Evolutionary conservation across 1,284 basidiomycete genomes (phyloP).

Genomic region (Leccinum subrobustum): DNA sequence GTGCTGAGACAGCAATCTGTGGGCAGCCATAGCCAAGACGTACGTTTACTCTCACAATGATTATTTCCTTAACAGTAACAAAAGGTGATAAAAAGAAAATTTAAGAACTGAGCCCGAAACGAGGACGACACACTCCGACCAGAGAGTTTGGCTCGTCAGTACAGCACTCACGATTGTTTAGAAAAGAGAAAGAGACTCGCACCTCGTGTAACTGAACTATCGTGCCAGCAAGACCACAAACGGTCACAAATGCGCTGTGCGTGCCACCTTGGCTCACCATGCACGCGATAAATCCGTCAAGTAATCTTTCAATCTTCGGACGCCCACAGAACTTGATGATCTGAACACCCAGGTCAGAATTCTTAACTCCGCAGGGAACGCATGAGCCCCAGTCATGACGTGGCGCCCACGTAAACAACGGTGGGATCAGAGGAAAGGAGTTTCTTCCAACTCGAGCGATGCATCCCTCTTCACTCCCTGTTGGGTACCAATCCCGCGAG

Average conservation of each 20-base stretch:
- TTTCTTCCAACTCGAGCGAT: neutral
- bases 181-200: slow-evolving; percentile 35
- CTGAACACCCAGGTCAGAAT: neutral
- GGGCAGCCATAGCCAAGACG: neutral
- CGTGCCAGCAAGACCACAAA: slow-evolving; percentile 60
- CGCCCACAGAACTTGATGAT: slow-evolving; percentile 35
- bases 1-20: neutral
- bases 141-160: neutral
- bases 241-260: slow-evolving; percentile 59
- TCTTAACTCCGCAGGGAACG: neutral
- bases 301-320: slow-evolving; percentile 44
- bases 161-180: neutral
- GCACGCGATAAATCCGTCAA: slow-evolving; percentile 49
- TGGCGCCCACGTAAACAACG: neutral
- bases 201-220: slow-evolving; percentile 71
- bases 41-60: neutral
- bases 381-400: neutral
- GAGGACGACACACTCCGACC: neutral
- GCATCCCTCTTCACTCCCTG: neutral
- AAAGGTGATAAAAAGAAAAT: neutral
- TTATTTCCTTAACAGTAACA: neutral
- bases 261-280: slow-evolving; percentile 39
- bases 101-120: neutral
- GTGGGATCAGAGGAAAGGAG: neutral
- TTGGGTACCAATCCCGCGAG: neutral